These are phyloP conservation scores for Evernia prunastri DNA, from an alignment of 495 filamentous ascomycete species.

Conservation along the genomic window DNA sequence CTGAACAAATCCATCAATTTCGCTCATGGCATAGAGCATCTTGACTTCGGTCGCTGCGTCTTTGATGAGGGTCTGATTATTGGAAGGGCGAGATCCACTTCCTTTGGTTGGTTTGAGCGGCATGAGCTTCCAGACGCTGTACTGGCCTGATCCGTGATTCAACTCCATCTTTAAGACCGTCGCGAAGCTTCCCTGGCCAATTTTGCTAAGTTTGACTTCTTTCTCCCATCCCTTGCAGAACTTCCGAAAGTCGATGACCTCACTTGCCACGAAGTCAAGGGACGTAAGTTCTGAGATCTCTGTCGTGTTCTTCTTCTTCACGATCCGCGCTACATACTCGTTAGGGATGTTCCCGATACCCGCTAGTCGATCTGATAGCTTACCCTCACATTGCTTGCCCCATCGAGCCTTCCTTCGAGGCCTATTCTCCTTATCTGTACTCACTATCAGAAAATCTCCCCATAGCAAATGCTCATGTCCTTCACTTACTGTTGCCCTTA, in stretches of 20 bases:
- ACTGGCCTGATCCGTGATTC: constrained; percentile 35
- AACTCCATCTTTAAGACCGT: constrained; percentile 45
- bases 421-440: background rate
- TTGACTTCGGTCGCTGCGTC: constrained; percentile 61
- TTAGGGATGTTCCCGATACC: background rate
- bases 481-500: background rate
- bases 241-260: constrained; percentile 7
- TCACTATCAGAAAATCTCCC: background rate
- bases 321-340: background rate
- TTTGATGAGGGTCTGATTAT: constrained; percentile 43
- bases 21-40: constrained; percentile 68
- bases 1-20: constrained; percentile 85
- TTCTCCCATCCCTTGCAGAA: constrained; percentile 13
- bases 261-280: constrained; percentile 5
- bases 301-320: background rate
- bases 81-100: constrained; percentile 32
- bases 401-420: background rate
- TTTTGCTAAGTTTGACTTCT: constrained; percentile 39
- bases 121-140: constrained; percentile 46
- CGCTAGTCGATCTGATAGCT: background rate
- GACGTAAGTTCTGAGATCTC: constrained; percentile 7
- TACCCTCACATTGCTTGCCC: background rate
- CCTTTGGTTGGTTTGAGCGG: constrained; percentile 42
- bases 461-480: background rate
- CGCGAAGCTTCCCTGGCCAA: constrained; percentile 48